These are phyloP conservation scores for Chlorella sp. DNA, from an alignment of 139 green algal species.

Conservation along the genomic window DNA sequence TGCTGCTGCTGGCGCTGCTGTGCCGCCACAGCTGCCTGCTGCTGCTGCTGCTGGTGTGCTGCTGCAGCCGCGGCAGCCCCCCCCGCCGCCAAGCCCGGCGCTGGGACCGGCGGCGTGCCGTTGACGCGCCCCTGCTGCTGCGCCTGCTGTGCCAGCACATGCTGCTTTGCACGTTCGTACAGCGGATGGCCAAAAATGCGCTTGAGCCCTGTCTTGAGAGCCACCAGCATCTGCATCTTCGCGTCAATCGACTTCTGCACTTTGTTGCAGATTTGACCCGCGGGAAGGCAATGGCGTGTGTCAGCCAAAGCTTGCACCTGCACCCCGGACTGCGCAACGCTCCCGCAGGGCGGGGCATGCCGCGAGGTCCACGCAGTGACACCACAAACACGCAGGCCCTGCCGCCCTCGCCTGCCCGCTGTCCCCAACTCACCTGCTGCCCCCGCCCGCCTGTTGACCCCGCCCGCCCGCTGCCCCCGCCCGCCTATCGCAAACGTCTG, in stretches of 20 bases:
- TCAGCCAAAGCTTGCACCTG: too few species aligned
- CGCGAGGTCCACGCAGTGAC: too few species aligned
- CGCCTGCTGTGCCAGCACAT: background rate
- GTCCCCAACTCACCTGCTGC: too few species aligned
- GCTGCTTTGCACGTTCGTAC: background rate
- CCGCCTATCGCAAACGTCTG: too few species aligned
- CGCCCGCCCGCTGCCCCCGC: too few species aligned
- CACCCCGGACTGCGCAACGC: too few species aligned
- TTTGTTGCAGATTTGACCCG: too few species aligned
- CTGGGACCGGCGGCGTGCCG: background rate
- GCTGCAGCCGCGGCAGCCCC: background rate
- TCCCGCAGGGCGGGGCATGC: too few species aligned
- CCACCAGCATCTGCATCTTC: background rate
- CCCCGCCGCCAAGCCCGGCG: background rate
- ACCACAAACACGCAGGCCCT: too few species aligned
- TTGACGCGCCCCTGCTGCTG: background rate
- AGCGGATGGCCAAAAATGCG: background rate
- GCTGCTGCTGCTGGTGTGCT: constrained; percentile 13
- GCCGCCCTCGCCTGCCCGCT: too few species aligned
- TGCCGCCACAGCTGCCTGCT: background rate
- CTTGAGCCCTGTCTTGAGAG: background rate
- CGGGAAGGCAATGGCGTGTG: too few species aligned
- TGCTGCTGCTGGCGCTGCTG: background rate
- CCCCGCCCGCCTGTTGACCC: too few species aligned
- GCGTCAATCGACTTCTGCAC: background rate